Base-by-base conservation (phyloP, 2,329 filamentous ascomycete genomes). In the Fusarium chuoi region DNA sequence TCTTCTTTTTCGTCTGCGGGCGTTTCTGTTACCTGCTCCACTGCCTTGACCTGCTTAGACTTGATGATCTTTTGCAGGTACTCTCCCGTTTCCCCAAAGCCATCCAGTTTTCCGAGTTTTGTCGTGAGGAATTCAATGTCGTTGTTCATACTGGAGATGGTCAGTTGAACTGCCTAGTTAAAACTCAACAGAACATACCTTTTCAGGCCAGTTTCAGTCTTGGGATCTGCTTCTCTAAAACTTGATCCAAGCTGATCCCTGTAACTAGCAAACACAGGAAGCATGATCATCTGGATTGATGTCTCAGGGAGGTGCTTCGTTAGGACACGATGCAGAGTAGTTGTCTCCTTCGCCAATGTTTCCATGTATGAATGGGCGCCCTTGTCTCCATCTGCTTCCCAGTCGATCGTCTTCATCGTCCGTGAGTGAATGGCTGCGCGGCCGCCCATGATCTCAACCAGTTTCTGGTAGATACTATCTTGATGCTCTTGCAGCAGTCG, bases 381-480 rank as follows among this genome's bases (percentile, higher is more conserved):
- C 11, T 74, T 78, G 13, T 78, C 78, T 51, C 84, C 82, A 18
- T 84, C 79, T 49, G 82, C 79, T 73, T 96, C 92, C 93, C 94
- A 98, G 72, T 94, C 87, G 46, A 95, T 89, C 55, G 89, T 89
- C 79, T 89, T 92, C 85, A 98, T 91, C 30, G 90, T 89, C 79
- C 91, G 92, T 44, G 94, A 91, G 78, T 96, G 94, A 12, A 91
- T 85, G 8, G 89, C 85, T 3, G 94, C 94, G 10, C 95, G 90
- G 4, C 90, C 90, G 62, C 91, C 92, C 93, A 98, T 97, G 58
- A 98, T 98, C 74, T 97, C 94, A 24, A 97, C 93, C 2, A 98
- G 86, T 81, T 98, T 98, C 79, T 97, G 94, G 80, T 96, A 94
- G 68, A 98, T 97, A 70, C 90, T 95, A 71, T 92, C 91, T 80